Conservation (phyloP, 208 protist species). For the Crithidia mellificae region DNA sequence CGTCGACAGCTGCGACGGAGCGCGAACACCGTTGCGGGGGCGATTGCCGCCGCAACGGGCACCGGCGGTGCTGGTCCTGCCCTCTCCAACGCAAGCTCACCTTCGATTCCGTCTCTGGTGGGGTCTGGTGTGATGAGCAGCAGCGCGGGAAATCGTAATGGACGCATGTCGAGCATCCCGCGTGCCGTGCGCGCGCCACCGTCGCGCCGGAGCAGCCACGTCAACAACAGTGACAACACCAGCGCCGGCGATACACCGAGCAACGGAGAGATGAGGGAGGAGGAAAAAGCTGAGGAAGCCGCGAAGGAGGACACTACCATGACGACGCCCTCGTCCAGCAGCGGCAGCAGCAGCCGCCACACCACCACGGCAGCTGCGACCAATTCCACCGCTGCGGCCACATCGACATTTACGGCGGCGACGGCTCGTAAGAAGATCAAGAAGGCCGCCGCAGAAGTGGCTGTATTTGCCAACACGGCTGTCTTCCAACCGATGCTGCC, state of each 20-base stretch:
- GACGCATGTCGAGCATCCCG: neutral
- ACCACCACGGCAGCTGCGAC: no score
- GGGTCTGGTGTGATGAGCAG: neutral
- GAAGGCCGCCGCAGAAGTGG: neutral
- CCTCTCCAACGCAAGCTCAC: conserved; percentile 4
- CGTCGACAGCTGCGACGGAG: conserved; percentile 4
- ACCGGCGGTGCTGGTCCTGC: neutral
- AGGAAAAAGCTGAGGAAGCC: no score
- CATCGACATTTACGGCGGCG: neutral
- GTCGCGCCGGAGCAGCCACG: no score
- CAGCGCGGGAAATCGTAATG: neutral
- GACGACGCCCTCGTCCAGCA: no score
- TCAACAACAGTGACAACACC: neutral
- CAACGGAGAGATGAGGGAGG: no score
- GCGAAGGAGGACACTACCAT: no score
- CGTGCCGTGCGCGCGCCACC: neutral
- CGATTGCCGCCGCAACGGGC: no score
- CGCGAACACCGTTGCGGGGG: no score
- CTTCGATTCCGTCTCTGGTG: neutral
- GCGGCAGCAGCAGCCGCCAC: no score
- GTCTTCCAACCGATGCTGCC: conserved; percentile 13
- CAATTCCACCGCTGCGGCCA: no score
- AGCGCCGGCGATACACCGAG: no score
- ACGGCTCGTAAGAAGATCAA: neutral
- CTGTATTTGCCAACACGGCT: neutral